Evolutionary conservation across 1,139 yeast genomes (phyloP), one percentile per base, ranked within the genome.

Genomic region (Candida tunisiensis): DNA sequence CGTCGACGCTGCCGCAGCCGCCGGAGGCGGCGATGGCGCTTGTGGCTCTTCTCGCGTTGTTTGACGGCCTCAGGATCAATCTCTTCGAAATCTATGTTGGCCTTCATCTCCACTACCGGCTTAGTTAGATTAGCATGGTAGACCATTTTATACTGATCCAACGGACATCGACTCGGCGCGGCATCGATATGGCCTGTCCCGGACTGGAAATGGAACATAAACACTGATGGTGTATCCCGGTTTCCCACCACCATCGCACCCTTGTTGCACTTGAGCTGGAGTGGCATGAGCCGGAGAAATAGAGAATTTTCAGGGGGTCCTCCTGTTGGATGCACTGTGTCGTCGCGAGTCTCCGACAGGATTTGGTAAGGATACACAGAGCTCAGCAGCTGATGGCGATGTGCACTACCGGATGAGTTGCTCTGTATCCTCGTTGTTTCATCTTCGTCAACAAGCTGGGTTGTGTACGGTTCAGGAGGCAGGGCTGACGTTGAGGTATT

Each of bases 211-310:
- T 82, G 71, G 5, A 65, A 56, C 3, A 82, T 71, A 25, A 78
- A 37, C 8, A 88, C 53, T 1, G 85, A 68, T 1, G 92, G 78
- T 0, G 94, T 82, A 8, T 69, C 62, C 30, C 65, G 58, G 48
- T 83, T 85, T 6, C 98, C 98, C 19, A 82, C 42, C 1, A 82
- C 74, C 19, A 80, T 33, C 0, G 93, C 77, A 1, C 88, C 85
- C 31, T 69, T 74, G 26, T 60, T 64, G n/a, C 78, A 53, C 15
- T 55, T 52, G 3, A 75, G 31, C 23, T 66, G 65, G 2, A 79
- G 37, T 0, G 93, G 93, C 16, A 75, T 47, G 5, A 68, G 34
- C 17, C 56, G 52, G 20, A 62, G 41, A 25, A n/a, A 10, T 20
- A 20, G 14, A 20, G 15, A 5, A 8, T 7, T 20, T 20, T 14